These are phyloP conservation scores for Zygosaccharomyces rouxii DNA, from an alignment of 805 yeast species.

Conservation along the genomic window DNA sequence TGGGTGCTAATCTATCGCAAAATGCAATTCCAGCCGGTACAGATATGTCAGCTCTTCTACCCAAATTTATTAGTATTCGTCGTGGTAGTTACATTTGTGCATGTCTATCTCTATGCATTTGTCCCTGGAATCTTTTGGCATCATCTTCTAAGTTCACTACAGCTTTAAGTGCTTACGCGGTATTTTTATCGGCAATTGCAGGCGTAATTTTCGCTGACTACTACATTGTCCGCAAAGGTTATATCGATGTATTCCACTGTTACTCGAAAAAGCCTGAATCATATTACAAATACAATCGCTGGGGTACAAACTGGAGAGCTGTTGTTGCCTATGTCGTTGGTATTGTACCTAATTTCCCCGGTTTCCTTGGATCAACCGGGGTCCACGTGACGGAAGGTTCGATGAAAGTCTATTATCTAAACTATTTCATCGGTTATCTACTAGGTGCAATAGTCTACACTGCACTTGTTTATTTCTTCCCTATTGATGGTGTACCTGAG, in stretches of 20 bases:
- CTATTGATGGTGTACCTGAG: slow-evolving; percentile 46
- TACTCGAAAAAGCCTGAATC: slow-evolving; percentile 46
- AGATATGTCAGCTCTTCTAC: slow-evolving; percentile 62
- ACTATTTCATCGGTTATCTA: slow-evolving; percentile 73
- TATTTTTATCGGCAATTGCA: slow-evolving; percentile 77
- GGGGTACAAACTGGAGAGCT: slow-evolving; percentile 83
- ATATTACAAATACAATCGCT: slow-evolving; percentile 54
- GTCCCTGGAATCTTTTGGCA: slow-evolving; percentile 79
- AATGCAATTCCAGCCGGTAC: slow-evolving; percentile 70
- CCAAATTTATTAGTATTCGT: slow-evolving; percentile 64
- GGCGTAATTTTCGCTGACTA: slow-evolving; percentile 72
- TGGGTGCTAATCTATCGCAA: slow-evolving; percentile 73
- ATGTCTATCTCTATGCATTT: slow-evolving; percentile 58
- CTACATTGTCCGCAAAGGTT: slow-evolving; percentile 68
- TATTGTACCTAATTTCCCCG: slow-evolving; percentile 77
- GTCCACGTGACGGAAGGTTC: slow-evolving; percentile 80
- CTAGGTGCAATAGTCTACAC: slow-evolving; percentile 54
- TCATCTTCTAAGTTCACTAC: slow-evolving; percentile 72
- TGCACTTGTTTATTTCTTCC: slow-evolving; percentile 47
- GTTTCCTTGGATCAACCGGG: slow-evolving; percentile 80
- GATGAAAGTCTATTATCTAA: slow-evolving; percentile 62
- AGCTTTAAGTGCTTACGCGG: slow-evolving; percentile 74
- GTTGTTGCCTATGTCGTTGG: slow-evolving; percentile 75
- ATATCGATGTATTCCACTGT: slow-evolving; percentile 57
- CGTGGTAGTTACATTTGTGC: slow-evolving; percentile 82